These are phyloP conservation scores for Stagonosporopsis chrysanthemi DNA, from an alignment of 2,329 filamentous ascomycete species.

Conservation along the genomic window DNA sequence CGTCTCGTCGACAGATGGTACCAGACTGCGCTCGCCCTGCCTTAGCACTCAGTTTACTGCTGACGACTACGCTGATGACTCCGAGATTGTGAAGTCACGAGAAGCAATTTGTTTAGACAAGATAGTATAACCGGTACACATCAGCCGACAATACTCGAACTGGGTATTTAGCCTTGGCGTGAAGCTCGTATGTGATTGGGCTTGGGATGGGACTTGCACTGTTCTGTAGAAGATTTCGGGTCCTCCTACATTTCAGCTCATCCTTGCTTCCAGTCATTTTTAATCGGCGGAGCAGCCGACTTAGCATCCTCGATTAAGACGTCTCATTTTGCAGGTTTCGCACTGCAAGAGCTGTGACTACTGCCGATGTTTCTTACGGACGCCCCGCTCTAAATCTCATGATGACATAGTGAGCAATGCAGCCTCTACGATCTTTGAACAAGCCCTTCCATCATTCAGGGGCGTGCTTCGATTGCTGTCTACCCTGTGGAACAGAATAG, in stretches of 20 bases:
- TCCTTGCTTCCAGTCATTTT: too few relatives aligned
- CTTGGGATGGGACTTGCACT: neutral
- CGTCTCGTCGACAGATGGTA: neutral
- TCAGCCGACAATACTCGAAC: slow-evolving; percentile 3
- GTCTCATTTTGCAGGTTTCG: neutral
- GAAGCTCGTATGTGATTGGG: slow-evolving; percentile 9
- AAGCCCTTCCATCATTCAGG: too few relatives aligned
- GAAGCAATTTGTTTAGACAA: slow-evolving; percentile 15
- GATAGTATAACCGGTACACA: slow-evolving; percentile 5
- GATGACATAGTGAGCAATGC: too few relatives aligned
- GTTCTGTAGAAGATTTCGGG: neutral
- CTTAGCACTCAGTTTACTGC: neutral
- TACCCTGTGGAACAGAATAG: too few relatives aligned
- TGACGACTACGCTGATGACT: neutral
- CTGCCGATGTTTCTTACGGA: too few relatives aligned
- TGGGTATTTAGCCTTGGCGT: slow-evolving; percentile 9
- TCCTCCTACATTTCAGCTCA: neutral
- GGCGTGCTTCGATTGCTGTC: too few relatives aligned
- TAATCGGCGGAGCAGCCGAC: neutral
- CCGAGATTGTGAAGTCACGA: neutral
- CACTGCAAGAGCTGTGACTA: neutral
- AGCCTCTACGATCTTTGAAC: too few relatives aligned
- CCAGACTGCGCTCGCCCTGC: neutral
- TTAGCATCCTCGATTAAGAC: neutral
- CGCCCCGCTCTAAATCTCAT: too few relatives aligned